Evolutionary conservation across 768 basidiomycete species (phyloP).

Genomic region (Amylocystis lapponica): DNA sequence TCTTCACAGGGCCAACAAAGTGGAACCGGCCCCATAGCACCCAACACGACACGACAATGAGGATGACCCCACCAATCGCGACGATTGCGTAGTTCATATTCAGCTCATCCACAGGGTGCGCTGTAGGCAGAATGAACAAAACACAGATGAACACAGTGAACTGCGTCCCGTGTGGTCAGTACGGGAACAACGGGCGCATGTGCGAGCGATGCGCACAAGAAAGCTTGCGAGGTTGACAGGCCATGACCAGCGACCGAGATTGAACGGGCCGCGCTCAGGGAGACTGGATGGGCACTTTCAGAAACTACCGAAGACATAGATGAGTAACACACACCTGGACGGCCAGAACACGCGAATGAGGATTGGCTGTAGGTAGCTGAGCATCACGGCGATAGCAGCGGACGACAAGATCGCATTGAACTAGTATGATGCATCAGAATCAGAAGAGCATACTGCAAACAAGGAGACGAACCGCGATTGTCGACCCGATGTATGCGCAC

Average conservation of each 20-base stretch:
- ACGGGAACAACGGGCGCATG: not conserved
- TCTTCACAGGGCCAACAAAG: slow-evolving; percentile 43
- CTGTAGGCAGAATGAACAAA: slow-evolving; percentile 52
- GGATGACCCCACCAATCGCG: slow-evolving; percentile 40
- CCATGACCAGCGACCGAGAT: slow-evolving; percentile 49
- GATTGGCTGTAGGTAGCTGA: slow-evolving; percentile 53
- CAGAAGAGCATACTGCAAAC: not conserved
- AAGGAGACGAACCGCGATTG: slow-evolving; percentile 40
- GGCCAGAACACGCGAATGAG: slow-evolving; percentile 56
- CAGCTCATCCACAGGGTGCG: slow-evolving; percentile 39
- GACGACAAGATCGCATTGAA: slow-evolving; percentile 54
- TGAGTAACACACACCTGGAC: slow-evolving; percentile 30
- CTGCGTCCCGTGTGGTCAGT: slow-evolving; percentile 19
- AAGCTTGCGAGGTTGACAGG: slow-evolving; percentile 43
- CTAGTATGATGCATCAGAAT: slow-evolving; percentile 14
- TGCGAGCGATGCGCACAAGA: slow-evolving; percentile 27
- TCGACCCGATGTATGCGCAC: slow-evolving; percentile 53
- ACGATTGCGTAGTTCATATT: slow-evolving; percentile 59
- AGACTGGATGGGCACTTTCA: slow-evolving; percentile 28
- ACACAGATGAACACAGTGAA: slow-evolving; percentile 49
- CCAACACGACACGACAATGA: slow-evolving; percentile 44
- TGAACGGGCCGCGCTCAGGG: slow-evolving; percentile 42
- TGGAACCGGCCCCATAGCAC: slow-evolving; percentile 38
- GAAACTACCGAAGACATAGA: not conserved
- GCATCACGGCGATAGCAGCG: slow-evolving; percentile 52